phyloP scores from a whole-genome alignment of 2,329 filamentous ascomycete species.

The Cladosporium oxysporum region DNA sequence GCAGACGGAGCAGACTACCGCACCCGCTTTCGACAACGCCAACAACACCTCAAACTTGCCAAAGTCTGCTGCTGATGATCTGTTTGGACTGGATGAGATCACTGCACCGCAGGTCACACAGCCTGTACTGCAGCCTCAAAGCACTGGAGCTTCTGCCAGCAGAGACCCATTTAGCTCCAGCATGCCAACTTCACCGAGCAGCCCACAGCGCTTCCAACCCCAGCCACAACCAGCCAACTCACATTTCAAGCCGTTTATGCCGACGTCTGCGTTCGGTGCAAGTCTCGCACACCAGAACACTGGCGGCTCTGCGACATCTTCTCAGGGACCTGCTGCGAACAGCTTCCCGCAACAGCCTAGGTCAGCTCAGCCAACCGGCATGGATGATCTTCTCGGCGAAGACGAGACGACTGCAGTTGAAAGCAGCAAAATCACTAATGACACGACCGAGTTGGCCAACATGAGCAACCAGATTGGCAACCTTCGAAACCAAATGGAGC shows the following conservation, averaged over 20 bases:
- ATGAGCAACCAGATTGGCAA: conserved; percentile 93
- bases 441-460: conserved; percentile 91
- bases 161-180: conserved; percentile 65
- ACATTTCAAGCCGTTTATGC: conserved; percentile 84
- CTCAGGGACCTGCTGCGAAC: conserved; percentile 30
- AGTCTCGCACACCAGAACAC: conserved; percentile 76
- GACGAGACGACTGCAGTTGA: conserved; percentile 73
- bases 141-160: conserved; percentile 69
- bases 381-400: conserved; percentile 88
- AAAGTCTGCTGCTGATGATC: conserved; percentile 85
- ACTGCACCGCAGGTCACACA: conserved; percentile 51
- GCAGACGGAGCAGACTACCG: conserved; percentile 49
- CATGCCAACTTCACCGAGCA: conserved; percentile 54
- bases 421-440: conserved; percentile 81
- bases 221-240: conserved; percentile 41
- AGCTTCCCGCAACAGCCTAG: conserved; percentile 31
- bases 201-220: conserved; percentile 43
- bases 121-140: conserved; percentile 62
- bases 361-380: conserved; percentile 47
- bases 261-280: conserved; percentile 89
- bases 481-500: conserved; percentile 89
- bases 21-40: conserved; percentile 55
- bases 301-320: conserved; percentile 56
- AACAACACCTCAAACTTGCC: conserved; percentile 52
- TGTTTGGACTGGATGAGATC: conserved; percentile 86